phyloP scores from a whole-genome alignment of 805 yeast species.

The Yarrowia alimentaria region DNA sequence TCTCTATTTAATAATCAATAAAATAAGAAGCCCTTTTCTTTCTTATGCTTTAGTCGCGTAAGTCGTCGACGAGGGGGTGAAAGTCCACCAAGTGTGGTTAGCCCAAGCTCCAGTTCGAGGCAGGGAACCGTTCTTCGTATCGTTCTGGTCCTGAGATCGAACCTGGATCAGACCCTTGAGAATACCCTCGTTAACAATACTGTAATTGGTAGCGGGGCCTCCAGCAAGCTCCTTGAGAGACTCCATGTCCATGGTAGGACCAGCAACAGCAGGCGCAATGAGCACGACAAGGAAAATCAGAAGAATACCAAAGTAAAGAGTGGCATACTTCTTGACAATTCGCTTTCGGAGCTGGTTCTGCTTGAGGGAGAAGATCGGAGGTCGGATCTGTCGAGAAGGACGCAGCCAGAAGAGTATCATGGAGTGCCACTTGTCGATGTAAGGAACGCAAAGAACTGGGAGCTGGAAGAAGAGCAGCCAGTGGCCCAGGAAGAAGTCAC shows the following conservation, averaged over 20 bases:
- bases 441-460: constrained; percentile 82
- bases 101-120: constrained; percentile 24
- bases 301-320: constrained; percentile 71
- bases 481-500: constrained; percentile 94
- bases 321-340: constrained; percentile 91
- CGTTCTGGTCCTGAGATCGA: constrained; percentile 26
- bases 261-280: constrained; percentile 88
- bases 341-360: constrained; percentile 95
- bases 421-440: constrained; percentile 95
- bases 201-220: not conserved
- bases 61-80: constrained; percentile 20
- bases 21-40: no score
- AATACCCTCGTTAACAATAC: not conserved
- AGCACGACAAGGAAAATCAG: constrained; percentile 70
- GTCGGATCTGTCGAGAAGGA: constrained; percentile 95
- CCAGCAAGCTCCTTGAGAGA: constrained; percentile 6
- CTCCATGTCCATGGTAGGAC: constrained; percentile 17
- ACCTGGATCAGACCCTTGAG: constrained; percentile 22
- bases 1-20: constrained; percentile 25
- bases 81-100: constrained; percentile 21
- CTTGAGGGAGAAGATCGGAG: constrained; percentile 94
- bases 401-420: constrained; percentile 98
- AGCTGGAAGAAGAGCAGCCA: constrained; percentile 80
- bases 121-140: constrained; percentile 13
- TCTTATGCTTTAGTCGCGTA: constrained; percentile 12